Base-by-base conservation (phyloP, 306 rosid species). In the Senna tora region DNA sequence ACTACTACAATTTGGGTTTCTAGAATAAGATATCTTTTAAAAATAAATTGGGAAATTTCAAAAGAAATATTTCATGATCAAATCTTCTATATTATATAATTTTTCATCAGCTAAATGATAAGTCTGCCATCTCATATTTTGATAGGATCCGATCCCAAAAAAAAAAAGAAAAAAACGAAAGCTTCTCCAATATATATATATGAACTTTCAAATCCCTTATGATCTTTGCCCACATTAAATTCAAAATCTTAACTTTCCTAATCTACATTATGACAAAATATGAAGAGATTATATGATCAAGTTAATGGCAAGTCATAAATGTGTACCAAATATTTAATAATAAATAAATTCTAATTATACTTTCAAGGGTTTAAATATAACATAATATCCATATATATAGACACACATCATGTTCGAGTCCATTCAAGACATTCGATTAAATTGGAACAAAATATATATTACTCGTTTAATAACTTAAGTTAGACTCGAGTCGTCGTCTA, bases 231-330 rank as follows among this genome's bases (percentile, higher is more conserved):
- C 19, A 14, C 28, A 34, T 47, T 51, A 2, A 76, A 34, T 55
- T 56, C 58, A 68, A 67, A 20, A 67, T 57, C 61, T 67, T 55
- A 22, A 20, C 3, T 33, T 56, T 45, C 69, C 69, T 57, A 67
- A 75, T 34, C 43, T 13, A 47, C 36, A 22, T 75, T 46, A 75
- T 46, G 32, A 46, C 55, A 61, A 38, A 61, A 47, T 49, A 50
- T 34, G 38, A 56, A 33, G 63, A 50, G 53, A 75, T 41, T 5
- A 67, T 20, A 58, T 19, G n/a, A 56, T 7, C 25, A 60, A 9
- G 6, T 61, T 17, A 53, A 67, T 33, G 8, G 9, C 33, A 10
- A 32, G 64, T 36, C 58, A 58, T 58, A 32, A 75, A 41, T 53
- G 36, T 4, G 6, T 9, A 3, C 6, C 7, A 10, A 21, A 36